These are phyloP conservation scores for Phytophthora colocasiae DNA, from an alignment of 352 stramenopile species.

Conservation along the genomic window DNA sequence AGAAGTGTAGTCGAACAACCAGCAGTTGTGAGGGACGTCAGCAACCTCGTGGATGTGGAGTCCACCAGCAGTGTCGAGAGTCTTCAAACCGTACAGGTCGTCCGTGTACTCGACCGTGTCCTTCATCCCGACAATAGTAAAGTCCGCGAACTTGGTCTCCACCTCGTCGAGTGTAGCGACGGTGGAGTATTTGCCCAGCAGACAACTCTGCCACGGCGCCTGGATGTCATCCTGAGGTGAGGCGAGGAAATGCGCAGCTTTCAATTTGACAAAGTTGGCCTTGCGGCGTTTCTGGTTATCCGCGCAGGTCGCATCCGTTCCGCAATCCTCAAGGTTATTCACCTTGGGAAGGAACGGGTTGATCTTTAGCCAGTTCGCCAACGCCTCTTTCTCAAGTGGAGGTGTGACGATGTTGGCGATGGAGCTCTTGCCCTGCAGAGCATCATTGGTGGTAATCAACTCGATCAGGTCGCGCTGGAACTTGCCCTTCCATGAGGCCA, in stretches of 20 bases:
- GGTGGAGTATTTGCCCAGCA: conserved; percentile 50
- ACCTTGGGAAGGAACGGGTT: conserved; percentile 47
- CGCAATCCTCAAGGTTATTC: conserved; percentile 42
- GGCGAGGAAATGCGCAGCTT: conserved; percentile 55
- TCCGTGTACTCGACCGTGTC: conserved; percentile 45
- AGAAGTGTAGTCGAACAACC: conserved; percentile 48
- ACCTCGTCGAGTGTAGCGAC: conserved; percentile 37
- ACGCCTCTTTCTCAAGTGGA: conserved; percentile 24
- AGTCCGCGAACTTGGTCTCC: conserved; percentile 38
- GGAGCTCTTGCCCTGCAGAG: conserved; percentile 34
- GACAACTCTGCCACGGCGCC: conserved; percentile 45
- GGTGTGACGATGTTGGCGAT: conserved; percentile 44
- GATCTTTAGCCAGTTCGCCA: conserved; percentile 42
- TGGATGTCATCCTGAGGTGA: conserved; percentile 52
- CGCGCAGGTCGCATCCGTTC: conserved; percentile 15
- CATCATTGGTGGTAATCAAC: conserved; percentile 15
- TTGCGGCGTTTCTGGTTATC: conserved; percentile 41
- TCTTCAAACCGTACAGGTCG: conserved; percentile 51
- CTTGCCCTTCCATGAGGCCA: conserved; percentile 38
- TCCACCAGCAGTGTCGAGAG: conserved; percentile 31
- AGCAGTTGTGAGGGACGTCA: conserved; percentile 47
- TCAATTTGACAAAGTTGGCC: conserved; percentile 50
- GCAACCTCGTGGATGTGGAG: conserved; percentile 34
- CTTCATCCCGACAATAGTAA: conserved; percentile 41
- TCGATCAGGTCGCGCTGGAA: conserved; percentile 51